Evolutionary conservation across 2,329 filamentous ascomycete genomes (phyloP).

Genomic region (Paecilomyces sp.): DNA sequence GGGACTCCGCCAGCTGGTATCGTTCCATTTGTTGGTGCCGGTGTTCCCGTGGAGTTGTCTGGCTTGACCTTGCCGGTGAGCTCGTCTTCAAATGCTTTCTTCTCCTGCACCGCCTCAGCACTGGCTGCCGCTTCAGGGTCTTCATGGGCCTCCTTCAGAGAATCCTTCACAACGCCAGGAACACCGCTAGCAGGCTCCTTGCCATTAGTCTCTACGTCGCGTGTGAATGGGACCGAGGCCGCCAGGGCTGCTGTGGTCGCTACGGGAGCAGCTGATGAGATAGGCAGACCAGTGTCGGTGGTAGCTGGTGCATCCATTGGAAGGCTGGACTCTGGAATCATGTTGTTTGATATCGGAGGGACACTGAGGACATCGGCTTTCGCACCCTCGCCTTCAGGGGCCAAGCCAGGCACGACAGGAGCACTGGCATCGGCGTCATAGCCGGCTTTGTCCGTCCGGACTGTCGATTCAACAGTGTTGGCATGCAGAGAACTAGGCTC

Average conservation of each 20-base stretch:
- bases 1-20: constrained; percentile 39
- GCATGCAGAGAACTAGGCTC: constrained; percentile 55
- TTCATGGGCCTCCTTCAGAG: constrained; percentile 41
- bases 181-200: constrained; percentile 54
- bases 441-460: constrained; percentile 67
- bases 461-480: constrained; percentile 63
- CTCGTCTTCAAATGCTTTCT: constrained; percentile 64
- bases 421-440: constrained; percentile 67
- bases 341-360: constrained; percentile 52
- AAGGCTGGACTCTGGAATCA: constrained; percentile 78
- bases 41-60: constrained; percentile 18
- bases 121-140: constrained; percentile 63
- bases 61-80: constrained; percentile 51
- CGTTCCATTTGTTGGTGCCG: constrained; percentile 18
- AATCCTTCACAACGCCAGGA: constrained; percentile 30
- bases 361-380: constrained; percentile 39
- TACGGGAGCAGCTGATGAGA: constrained; percentile 43
- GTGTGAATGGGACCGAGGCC: constrained; percentile 33
- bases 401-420: constrained; percentile 37
- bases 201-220: constrained; percentile 8
- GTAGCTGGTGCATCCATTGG: constrained; percentile 50
- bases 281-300: constrained; percentile 48
- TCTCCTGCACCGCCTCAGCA: constrained; percentile 59
- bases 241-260: constrained; percentile 41
- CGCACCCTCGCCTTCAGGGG: constrained; percentile 34